Evolutionary conservation across 2,329 filamentous ascomycete genomes (phyloP), one percentile per base, ranked within the genome.

Genomic region (Ceratocystis harringtonii): DNA sequence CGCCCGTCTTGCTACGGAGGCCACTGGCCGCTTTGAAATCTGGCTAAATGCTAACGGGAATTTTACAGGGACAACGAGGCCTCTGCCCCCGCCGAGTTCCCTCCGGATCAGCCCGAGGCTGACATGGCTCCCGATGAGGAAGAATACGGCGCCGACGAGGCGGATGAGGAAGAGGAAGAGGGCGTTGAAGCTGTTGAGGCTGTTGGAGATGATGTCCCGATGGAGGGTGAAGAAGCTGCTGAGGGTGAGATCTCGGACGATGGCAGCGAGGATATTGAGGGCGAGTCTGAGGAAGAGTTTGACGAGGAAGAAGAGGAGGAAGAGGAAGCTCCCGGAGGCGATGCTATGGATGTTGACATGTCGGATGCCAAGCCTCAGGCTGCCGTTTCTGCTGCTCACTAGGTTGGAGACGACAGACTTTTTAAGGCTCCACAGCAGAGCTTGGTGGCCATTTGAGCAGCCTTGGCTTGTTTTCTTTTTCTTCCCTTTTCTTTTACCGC

Each of bases 91-190:
- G 86, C 94, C 69, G 92, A 99, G 77, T 99, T 90, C 75, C 94
- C 94, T 36, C 95, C 94, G 68, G 94, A 99, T 75, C 94, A 99
- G 78, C 94, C 94, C 52, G 94, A 99, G 75, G 94, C 92, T 64
- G 95, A 99, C 73, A 81, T 87, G 57, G 81, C 84, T 63, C 88
- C 88, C 55, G 92, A 96, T 71, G 94, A 95, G 70, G 87, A 89
- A 30, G 84, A 88, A 70, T 99, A 99, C 72, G 94, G 92, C 68
- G 90, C 89, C 25, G 90, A 90, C 61, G 86, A 86, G 63, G 86
- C 85, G 64, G 84, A 82, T n/a, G 83, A 76, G 12, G 76, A 75
- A 64, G 84, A 77, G 3, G 82, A 79, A 7, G 80, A 83, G 65
- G 82, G 81, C 57, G 87, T 89, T 64, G 78, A 78, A 60, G 78